Evolutionary conservation across 371 early-diverging fungal genomes (phyloP).

Genomic region (Circinella minor): DNA sequence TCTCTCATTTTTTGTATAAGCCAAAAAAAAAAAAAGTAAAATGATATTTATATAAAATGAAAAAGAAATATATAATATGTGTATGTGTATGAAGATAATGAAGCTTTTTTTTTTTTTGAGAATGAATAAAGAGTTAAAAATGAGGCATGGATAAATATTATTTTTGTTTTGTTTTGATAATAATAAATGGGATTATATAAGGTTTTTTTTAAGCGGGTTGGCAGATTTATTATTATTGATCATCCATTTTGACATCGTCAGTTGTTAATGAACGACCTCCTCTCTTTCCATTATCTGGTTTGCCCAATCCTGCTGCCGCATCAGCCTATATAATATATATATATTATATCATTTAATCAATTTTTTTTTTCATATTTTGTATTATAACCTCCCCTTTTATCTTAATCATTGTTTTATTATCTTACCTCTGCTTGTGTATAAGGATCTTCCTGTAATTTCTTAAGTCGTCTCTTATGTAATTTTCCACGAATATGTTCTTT

Average conservation of each 20-base stretch:
- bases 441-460: slow-evolving; percentile 77
- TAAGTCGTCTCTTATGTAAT: slow-evolving; percentile 66
- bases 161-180: too few relatives aligned
- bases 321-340: slow-evolving; percentile 39
- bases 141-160: too few relatives aligned
- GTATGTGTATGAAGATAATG: too few relatives aligned
- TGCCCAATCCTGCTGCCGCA: slow-evolving; percentile 52
- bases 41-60: too few relatives aligned
- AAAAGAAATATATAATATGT: too few relatives aligned
- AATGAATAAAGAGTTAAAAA: too few relatives aligned
- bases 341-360: background rate
- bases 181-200: too few relatives aligned
- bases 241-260: slow-evolving; percentile 46
- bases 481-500: slow-evolving; percentile 52
- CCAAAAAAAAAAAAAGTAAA: too few relatives aligned
- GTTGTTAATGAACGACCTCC: slow-evolving; percentile 36
- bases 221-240: slow-evolving; percentile 8
- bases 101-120: too few relatives aligned
- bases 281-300: slow-evolving; percentile 50
- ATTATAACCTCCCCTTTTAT: background rate
- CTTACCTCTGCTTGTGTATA: slow-evolving; percentile 90
- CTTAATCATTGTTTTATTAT: background rate
- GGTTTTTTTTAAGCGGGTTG: too few relatives aligned
- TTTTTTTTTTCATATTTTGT: too few relatives aligned
- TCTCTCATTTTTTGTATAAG: too few relatives aligned